Evolutionary conservation across 352 stramenopile genomes (phyloP).

Genomic region (Globisporangium irregulare): DNA sequence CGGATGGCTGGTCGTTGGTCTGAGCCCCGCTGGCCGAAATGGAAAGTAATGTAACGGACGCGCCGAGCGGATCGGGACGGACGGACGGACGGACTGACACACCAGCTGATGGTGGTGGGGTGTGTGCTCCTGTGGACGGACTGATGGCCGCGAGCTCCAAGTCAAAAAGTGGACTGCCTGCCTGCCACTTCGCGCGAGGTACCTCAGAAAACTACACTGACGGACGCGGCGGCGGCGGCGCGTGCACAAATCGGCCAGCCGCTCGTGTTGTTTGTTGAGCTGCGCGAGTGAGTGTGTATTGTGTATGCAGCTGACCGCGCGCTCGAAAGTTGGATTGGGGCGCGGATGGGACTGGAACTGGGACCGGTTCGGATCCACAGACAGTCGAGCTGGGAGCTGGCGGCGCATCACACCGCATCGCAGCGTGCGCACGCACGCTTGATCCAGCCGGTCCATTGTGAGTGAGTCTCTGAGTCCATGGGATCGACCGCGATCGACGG

Average conservation of each 20-base stretch:
- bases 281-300: not conserved
- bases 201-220: constrained; percentile 2
- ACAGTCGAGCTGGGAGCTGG: not conserved
- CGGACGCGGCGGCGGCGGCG: not conserved
- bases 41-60: constrained; percentile 17
- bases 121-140: not conserved
- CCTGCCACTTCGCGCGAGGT: constrained; percentile 8
- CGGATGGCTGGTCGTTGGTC: not conserved
- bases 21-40: constrained; percentile 19
- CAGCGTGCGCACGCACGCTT: not conserved
- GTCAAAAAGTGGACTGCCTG: constrained; percentile 3
- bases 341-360: constrained; percentile 3
- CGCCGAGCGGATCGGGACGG: not conserved
- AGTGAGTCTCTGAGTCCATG: not conserved
- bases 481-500: too few species aligned
- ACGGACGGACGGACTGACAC: not conserved
- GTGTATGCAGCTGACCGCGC: not conserved
- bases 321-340: constrained; percentile 4
- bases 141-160: not conserved
- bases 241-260: constrained; percentile 8
- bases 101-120: too few species aligned
- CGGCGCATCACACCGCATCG: constrained; percentile 3
- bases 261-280: not conserved
- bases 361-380: constrained; percentile 1
- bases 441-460: not conserved